Percentiles rank a stretch among this genome's conserved stretches.
phyloP scores from a whole-genome alignment of 1,284 basidiomycete genomes.

The Cryptococcus sp. region DNA sequence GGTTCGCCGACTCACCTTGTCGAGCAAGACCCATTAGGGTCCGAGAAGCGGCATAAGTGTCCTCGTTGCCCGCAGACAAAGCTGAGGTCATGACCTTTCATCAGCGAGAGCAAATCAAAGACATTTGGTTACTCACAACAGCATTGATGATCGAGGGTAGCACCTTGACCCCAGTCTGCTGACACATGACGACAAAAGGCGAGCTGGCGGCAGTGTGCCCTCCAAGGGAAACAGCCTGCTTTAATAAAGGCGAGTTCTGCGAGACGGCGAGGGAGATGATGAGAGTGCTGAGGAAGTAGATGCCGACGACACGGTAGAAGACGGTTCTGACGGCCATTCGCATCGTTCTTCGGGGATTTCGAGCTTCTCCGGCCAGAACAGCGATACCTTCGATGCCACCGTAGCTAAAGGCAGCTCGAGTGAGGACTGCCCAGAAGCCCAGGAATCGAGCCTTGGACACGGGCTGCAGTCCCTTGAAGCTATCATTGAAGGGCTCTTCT shows the following conservation, averaged over 20 bases:
- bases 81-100: conserved; percentile 60
- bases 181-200: conserved; percentile 66
- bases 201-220: conserved; percentile 57
- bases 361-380: conserved; percentile 12
- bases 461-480: conserved; percentile 24
- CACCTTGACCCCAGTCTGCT: conserved; percentile 61
- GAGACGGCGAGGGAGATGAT: conserved; percentile 53
- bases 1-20: conserved; percentile 33
- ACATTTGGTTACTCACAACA: conserved; percentile 49
- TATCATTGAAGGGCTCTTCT: conserved; percentile 47
- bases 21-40: not conserved
- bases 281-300: conserved; percentile 11
- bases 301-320: conserved; percentile 49
- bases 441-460: conserved; percentile 14
- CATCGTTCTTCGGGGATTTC: conserved; percentile 9
- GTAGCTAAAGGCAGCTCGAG: conserved; percentile 9
- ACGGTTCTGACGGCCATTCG: conserved; percentile 13
- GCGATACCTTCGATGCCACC: conserved; percentile 31
- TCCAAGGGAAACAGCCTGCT: not conserved
- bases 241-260: conserved; percentile 53
- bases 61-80: conserved; percentile 76
- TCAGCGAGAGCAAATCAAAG: no score
- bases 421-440: conserved; percentile 10
- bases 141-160: conserved; percentile 65
- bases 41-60: conserved; percentile 47